phyloP scores from a whole-genome alignment of 768 basidiomycete genomes.

The Nidularia pulvinata region DNA sequence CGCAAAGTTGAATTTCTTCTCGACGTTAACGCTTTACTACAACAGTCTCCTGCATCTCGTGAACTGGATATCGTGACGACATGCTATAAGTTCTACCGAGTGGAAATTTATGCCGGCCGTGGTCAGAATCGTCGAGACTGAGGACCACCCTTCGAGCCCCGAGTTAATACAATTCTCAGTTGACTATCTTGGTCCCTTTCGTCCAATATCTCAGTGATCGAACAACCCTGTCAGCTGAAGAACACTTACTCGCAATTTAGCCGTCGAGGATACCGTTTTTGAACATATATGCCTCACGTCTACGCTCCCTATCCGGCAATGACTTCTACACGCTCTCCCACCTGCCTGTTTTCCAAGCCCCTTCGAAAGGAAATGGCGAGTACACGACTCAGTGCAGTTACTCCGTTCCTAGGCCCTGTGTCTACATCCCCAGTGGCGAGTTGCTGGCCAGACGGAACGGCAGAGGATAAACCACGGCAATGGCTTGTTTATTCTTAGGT shows the following conservation, averaged over 20 bases:
- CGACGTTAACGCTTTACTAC: too few species aligned
- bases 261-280: not conserved
- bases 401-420: not conserved
- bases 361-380: conserved; percentile 6
- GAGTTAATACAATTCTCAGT: too few species aligned
- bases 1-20: too few species aligned
- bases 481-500: conserved; percentile 3
- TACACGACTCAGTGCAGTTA: conserved; percentile 6
- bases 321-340: conserved; percentile 1
- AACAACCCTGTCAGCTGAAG: not conserved
- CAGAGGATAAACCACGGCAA: conserved; percentile 14
- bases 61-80: too few species aligned
- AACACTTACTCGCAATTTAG: not conserved
- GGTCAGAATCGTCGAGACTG: too few species aligned
- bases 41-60: too few species aligned
- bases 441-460: conserved; percentile 6
- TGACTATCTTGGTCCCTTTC: too few species aligned
- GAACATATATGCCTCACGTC: not conserved
- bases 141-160: too few species aligned
- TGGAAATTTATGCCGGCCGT: too few species aligned
- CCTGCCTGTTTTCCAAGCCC: not conserved
- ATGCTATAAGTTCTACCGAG: too few species aligned
- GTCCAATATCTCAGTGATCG: too few species aligned
- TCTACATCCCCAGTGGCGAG: too few species aligned
- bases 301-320: not conserved